Evolutionary conservation across 2,329 filamentous ascomycete species (phyloP), one percentile per base, ranked within the genome.

Genomic region (Teratosphaeria pseudoeucalypti): DNA sequence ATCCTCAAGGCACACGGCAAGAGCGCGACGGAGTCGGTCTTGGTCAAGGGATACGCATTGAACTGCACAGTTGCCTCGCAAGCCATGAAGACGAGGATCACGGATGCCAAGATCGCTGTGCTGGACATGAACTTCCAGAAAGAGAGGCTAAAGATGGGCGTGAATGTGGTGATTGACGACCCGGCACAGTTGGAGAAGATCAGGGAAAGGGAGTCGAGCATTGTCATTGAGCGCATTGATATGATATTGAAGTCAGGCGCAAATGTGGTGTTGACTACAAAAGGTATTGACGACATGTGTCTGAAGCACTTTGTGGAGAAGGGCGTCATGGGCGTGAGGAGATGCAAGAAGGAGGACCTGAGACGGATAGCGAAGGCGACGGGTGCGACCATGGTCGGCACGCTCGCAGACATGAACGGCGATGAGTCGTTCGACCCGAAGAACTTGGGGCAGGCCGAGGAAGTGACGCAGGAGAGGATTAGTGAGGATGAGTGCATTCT

Each of bases 1-100:
- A 90, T 99, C 63, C 86, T 99, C 66, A 99, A 99, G 80, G 94
- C 94, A 43, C 94, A 99, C 74, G 94, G 94, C 72, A 96, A 97
- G 83, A 90, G 90, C 70, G 84, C 86, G 23, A 83, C 85, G 49
- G 94, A 99, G 78, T 96, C 92, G 11, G 76, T 95, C 27, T 80
- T 99, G 55, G 87, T 99, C 72, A 95, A 95, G 79, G 94, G 94
- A 59, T 99, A 99, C 74, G 94, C 94, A 60, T 79, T 99, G 70
- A 99, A 99, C 82, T 99, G 94, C 81, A 99, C 94, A 43, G 92
- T 99, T 61, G 94, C 94, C 58, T 96, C 92, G 59, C 94, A 99
- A 77, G 94, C 94, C 54, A 99, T 99, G 94, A 90, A 85, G 69
- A 99, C 94, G 34, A 85, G 89, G 68, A 85, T 99, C 73, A 84